A percentile compares a stretch with the other conserved stretches of the same genome.
Conservation (phyloP, 148 eudicot genomes). For the Pouteria glomerata region DNA sequence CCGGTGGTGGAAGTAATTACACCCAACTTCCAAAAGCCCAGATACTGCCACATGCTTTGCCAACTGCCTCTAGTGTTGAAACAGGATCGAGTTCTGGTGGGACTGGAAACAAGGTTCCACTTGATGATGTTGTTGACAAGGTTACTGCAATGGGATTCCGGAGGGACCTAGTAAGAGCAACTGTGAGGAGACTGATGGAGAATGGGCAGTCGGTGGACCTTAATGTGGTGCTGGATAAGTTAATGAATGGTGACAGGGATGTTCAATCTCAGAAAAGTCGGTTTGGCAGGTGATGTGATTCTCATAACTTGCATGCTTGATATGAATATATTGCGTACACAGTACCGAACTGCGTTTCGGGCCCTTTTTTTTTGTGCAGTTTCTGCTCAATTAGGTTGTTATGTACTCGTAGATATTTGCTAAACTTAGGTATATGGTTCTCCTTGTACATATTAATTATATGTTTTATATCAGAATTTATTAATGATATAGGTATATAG, state of each 20-base stretch:
- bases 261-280: not conserved
- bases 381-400: not conserved
- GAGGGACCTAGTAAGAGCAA: slow-evolving; percentile 17
- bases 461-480: no score
- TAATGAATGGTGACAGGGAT: slow-evolving; percentile 12
- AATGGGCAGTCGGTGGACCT: slow-evolving; percentile 23
- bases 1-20: slow-evolving; percentile 1
- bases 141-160: slow-evolving; percentile 26
- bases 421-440: no score
- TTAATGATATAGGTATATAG: no score
- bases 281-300: slow-evolving; percentile 1
- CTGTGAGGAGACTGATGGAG: slow-evolving; percentile 16
- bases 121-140: slow-evolving; percentile 23
- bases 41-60: slow-evolving; percentile 12
- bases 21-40: slow-evolving; percentile 5
- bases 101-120: slow-evolving; percentile 15
- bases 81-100: slow-evolving; percentile 10
- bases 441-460: no score
- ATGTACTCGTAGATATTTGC: not conserved
- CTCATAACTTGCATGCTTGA: not conserved
- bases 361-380: not conserved
- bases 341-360: not conserved
- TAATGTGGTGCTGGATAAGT: slow-evolving; percentile 26
- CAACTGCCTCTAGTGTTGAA: slow-evolving; percentile 11
- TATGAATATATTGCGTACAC: not conserved